Evolutionary conservation across 2,329 filamentous ascomycete genomes (phyloP).

Genomic region (Fusarium pseudocircinatum): DNA sequence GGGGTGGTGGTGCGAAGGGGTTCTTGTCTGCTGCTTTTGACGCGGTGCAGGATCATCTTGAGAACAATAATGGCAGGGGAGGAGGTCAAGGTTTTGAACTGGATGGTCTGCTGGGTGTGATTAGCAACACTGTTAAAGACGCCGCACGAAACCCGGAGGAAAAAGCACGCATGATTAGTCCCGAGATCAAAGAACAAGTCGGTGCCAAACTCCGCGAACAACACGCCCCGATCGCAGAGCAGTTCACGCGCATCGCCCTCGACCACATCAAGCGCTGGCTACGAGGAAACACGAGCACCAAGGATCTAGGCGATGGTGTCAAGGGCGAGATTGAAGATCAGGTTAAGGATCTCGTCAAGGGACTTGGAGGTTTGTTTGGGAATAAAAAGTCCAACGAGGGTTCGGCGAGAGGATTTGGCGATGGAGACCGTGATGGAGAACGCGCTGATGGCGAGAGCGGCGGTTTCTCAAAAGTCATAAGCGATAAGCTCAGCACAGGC

Average conservation of each 20-base stretch:
- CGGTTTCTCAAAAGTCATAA: constrained; percentile 56
- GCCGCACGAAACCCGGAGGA: constrained; percentile 57
- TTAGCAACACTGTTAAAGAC: constrained; percentile 57
- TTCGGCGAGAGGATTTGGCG: constrained; percentile 45
- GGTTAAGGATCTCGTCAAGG: constrained; percentile 57
- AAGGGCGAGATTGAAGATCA: constrained; percentile 57
- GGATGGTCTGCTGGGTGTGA: constrained; percentile 54
- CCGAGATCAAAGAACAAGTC: constrained; percentile 58
- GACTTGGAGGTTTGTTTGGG: constrained; percentile 54
- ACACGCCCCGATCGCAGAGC: constrained; percentile 56
- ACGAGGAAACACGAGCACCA: constrained; percentile 53
- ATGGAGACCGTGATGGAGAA: constrained; percentile 41
- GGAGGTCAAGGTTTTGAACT: constrained; percentile 51
- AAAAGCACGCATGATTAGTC: constrained; percentile 56
- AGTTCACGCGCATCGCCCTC: constrained; percentile 57
- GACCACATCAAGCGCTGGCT: constrained; percentile 59
- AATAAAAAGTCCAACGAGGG: constrained; percentile 50
- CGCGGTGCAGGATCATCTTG: constrained; percentile 53
- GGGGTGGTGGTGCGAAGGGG: constrained; percentile 44
- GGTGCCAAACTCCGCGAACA: constrained; percentile 53
- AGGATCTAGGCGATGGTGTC: constrained; percentile 55
- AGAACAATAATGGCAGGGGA: constrained; percentile 39
- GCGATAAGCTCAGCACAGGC: constrained; percentile 57
- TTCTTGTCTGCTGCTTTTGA: constrained; percentile 55
- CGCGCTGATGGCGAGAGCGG: constrained; percentile 42